Conservation (phyloP, 2,329 filamentous ascomycete species). For the Ilyonectria sp. region DNA sequence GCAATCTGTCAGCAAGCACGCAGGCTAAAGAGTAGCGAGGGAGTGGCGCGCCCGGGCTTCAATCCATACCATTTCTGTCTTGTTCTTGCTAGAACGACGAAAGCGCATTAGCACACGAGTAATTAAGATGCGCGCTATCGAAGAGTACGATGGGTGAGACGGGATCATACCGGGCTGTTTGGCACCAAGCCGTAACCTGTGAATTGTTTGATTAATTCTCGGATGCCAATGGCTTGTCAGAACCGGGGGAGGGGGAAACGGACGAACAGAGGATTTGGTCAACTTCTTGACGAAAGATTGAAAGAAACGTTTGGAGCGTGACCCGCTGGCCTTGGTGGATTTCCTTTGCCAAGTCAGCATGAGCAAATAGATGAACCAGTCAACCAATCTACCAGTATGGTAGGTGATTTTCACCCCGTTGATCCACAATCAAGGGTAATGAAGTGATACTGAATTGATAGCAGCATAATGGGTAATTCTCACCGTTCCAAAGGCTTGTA, state of each 20-base stretch:
- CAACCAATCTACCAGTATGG: background rate
- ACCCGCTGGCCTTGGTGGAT: conserved; percentile 24
- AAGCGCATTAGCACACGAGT: conserved; percentile 28
- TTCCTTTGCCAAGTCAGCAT: conserved; percentile 32
- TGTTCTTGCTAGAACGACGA: conserved; percentile 38
- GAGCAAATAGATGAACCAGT: conserved; percentile 14
- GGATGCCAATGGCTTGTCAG: background rate
- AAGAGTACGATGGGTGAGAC: conserved; percentile 2
- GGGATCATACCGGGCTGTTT: conserved; percentile 39
- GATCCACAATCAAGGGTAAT: conserved; percentile 12
- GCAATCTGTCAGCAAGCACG: conserved; percentile 28
- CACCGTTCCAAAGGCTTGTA: conserved; percentile 39
- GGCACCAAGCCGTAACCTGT: conserved; percentile 41
- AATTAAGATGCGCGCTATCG: conserved; percentile 13
- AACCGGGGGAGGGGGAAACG: conserved; percentile 23
- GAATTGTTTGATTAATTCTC: conserved; percentile 22
- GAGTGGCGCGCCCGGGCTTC: conserved; percentile 15
- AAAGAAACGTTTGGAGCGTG: conserved; percentile 43
- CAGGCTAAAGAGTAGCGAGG: background rate
- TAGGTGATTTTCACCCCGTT: conserved; percentile 13
- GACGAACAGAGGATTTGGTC: conserved; percentile 41
- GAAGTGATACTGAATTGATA: conserved; percentile 1
- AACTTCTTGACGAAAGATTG: conserved; percentile 41
- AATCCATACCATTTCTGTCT: conserved; percentile 43
- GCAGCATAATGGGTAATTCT: conserved; percentile 11